These are phyloP conservation scores for Puccinia horiana DNA, from an alignment of 1,284 basidiomycete species.

Conservation along the genomic window DNA sequence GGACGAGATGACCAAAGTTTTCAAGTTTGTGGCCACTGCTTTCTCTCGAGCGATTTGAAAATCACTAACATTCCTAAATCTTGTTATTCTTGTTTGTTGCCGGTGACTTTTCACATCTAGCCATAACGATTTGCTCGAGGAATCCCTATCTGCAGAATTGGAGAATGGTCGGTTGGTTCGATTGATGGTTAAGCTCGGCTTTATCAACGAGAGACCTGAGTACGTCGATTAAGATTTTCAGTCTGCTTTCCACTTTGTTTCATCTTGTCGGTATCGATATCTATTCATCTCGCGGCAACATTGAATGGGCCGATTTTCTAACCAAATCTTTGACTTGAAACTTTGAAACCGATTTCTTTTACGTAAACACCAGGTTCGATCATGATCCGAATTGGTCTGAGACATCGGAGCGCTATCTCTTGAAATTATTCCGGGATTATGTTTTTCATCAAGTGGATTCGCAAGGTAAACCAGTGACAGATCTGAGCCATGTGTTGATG, in stretches of 20 bases:
- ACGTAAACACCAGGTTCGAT: constrained; percentile 70
- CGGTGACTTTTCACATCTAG: constrained; percentile 22
- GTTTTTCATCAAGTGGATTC: constrained; percentile 97
- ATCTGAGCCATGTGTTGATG: constrained; percentile 79
- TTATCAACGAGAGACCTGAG: constrained; percentile 98
- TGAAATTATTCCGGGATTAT: constrained; percentile 97
- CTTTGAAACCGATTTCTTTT: constrained; percentile 57
- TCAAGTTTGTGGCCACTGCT: constrained; percentile 65
- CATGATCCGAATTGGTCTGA: constrained; percentile 95
- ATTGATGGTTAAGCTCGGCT: constrained; percentile 88
- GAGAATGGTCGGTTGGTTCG: constrained; percentile 95
- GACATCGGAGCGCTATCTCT: constrained; percentile 94
- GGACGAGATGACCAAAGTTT: constrained; percentile 78
- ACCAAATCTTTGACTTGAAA: no score
- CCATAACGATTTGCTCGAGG: constrained; percentile 72
- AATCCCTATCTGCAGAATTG: constrained; percentile 82
- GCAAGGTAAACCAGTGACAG: constrained; percentile 82
- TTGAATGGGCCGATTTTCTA: no score
- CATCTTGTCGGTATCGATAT: neutral
- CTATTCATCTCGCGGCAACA: no score
- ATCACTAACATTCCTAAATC: neutral
- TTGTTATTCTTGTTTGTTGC: neutral
- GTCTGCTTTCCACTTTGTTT: neutral
- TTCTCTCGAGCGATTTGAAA: no score
- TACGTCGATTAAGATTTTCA: constrained; percentile 61